Base-by-base conservation (phyloP, 805 yeast genomes). In the Ogataea henricii region DNA sequence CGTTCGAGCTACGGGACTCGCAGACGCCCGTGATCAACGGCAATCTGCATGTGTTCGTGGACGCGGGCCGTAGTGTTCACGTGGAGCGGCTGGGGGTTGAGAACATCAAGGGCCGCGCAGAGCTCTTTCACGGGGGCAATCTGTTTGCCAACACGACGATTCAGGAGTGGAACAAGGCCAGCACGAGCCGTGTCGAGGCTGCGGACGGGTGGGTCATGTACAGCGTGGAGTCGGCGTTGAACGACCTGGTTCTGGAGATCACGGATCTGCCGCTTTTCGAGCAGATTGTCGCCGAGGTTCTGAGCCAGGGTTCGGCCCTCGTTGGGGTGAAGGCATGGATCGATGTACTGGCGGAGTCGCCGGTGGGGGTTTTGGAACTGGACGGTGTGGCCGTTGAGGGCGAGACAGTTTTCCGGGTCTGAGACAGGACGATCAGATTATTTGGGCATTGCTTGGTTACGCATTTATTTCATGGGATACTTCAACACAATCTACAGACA, bases 111-210 rank as follows among this genome's bases (percentile, higher is more conserved):
- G 83, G 83, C 6, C 44, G 57, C 4, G 68, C 77, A 10, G 63
- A 65, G 34, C 58, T 81, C 30, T 68, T 56, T 42, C 74, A 75
- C 50, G 55, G 70, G 5, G 70, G 59, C 2, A 52, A 48, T 13
- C 68, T 67, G 46, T 79, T 81, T 59, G 74, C 77, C 5, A 65
- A 70, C n/a, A 58, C 79, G 12, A 67, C 69, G 4, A 56, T 77
- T 55, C 58, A 59, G 8, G 70, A 70, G 6, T 81, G 85, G 85
- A 67, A 67, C 20, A 52, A 55, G n/a, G 69, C 78, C 4, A 62
- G 63, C 0, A 76, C 81, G 8, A 40, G 29, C 4, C 62, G 57
- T 32, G 57, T 41, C 51, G 53, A 36, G 47, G 50, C 17, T 46
- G 57, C 22, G 48, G 49, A 43, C 3, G 55, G 48, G 6, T 52